Conservation (phyloP, 257 asterid species). For the Ocimum tenuiflorum region DNA sequence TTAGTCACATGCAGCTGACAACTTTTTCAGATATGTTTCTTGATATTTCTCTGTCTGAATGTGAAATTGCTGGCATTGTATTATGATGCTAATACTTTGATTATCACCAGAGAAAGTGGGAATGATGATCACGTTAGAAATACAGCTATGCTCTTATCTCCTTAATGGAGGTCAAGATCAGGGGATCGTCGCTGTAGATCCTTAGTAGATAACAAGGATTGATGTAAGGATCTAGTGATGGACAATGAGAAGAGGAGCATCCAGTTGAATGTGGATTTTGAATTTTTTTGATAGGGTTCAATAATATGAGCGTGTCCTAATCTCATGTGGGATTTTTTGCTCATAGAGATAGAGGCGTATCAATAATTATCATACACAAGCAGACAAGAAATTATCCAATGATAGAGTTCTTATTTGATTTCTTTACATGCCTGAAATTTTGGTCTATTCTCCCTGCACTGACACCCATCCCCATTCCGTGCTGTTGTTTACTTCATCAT, state of each 20-base stretch:
- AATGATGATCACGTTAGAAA: neutral
- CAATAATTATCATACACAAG: neutral
- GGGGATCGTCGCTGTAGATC: neutral
- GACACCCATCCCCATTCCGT: neutral
- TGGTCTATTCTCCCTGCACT: neutral
- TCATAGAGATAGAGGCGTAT: too few relatives aligned
- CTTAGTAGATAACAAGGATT: neutral
- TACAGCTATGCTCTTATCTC: neutral
- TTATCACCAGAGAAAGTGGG: constrained; percentile 6
- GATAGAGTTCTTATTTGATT: neutral
- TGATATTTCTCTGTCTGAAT: neutral
- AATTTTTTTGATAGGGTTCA: neutral
- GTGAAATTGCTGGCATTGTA: neutral
- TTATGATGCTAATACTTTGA: neutral
- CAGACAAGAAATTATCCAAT: neutral
- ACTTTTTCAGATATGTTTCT: neutral
- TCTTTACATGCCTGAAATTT: neutral
- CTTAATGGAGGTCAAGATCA: neutral
- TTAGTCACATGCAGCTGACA: constrained; percentile 7
- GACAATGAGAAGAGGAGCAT: neutral
- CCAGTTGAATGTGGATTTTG: constrained; percentile 1
- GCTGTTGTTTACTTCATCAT: neutral
- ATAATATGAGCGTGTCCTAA: neutral
- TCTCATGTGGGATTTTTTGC: too few relatives aligned
- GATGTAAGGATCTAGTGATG: neutral